phyloP scores from a whole-genome alignment of 768 basidiomycete genomes.

The Phylloporus rhodoxanthus region DNA sequence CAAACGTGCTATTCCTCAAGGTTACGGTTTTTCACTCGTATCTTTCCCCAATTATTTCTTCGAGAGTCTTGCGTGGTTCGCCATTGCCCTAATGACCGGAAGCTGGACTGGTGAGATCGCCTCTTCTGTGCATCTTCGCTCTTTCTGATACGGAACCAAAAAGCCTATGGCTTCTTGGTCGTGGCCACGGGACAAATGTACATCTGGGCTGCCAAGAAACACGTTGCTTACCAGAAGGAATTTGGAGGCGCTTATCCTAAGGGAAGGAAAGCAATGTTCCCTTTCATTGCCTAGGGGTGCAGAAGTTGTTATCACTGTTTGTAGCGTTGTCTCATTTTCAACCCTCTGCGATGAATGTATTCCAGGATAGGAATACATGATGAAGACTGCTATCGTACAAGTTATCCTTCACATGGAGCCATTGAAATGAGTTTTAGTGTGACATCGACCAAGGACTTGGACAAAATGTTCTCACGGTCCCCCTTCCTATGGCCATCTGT shows the following conservation, averaged over 20 bases:
- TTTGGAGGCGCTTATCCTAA: conserved; percentile 82
- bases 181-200: conserved; percentile 66
- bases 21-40: conserved; percentile 85
- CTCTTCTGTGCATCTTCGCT: background rate
- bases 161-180: conserved; percentile 61
- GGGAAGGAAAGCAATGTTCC: conserved; percentile 72
- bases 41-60: conserved; percentile 95
- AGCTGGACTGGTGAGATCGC: conserved; percentile 59
- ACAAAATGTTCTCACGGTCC: background rate
- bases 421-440: too few species aligned
- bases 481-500: conserved; percentile 67
- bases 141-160: background rate
- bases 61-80: conserved; percentile 72
- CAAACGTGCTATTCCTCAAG: conserved; percentile 80
- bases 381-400: too few species aligned
- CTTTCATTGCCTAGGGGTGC: conserved; percentile 39
- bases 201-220: conserved; percentile 89
- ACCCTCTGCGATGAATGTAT: background rate
- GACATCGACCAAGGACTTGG: background rate
- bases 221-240: conserved; percentile 84
- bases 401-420: background rate
- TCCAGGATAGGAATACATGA: too few species aligned
- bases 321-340: background rate
- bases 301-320: background rate
- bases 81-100: conserved; percentile 70